These are phyloP conservation scores for Teunomyces aglyptinius DNA, from an alignment of 805 yeast genomes.

Conservation along the genomic window DNA sequence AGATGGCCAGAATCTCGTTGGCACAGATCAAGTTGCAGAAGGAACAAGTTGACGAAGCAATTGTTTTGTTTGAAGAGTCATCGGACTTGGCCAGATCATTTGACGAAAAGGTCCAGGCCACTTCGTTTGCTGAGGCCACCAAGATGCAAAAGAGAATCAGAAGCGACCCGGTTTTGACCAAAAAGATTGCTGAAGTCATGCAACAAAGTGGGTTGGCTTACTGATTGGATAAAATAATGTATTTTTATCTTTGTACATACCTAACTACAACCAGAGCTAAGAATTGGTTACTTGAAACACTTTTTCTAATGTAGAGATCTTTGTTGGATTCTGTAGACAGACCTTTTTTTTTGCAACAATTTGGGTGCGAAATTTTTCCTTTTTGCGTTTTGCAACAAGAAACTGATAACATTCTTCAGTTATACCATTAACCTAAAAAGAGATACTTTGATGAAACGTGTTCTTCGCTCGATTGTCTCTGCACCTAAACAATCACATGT, in stretches of 20 bases:
- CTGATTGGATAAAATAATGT: neutral
- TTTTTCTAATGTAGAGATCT: neutral
- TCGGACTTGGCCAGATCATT: constrained; percentile 77
- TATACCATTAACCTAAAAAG: too few relatives aligned
- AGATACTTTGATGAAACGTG: constrained; percentile 9
- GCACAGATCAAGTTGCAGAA: constrained; percentile 88
- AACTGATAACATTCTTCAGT: too few relatives aligned
- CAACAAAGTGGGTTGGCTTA: constrained; percentile 19
- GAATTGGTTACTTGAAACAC: neutral
- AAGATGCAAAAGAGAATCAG: constrained; percentile 81
- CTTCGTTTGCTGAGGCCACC: constrained; percentile 89
- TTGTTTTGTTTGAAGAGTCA: constrained; percentile 76
- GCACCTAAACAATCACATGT: constrained; percentile 20
- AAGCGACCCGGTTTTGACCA: constrained; percentile 62
- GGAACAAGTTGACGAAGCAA: constrained; percentile 80
- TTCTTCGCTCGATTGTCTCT: constrained; percentile 18
- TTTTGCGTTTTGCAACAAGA: neutral
- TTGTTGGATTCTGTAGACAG: neutral
- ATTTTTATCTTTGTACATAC: constrained; percentile 3
- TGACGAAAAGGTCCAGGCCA: constrained; percentile 87
- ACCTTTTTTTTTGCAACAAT: neutral
- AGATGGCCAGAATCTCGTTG: constrained; percentile 83
- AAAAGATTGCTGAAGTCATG: constrained; percentile 62
- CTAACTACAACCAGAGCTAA: neutral
- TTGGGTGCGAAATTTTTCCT: neutral